Evolutionary conservation across 805 yeast genomes (phyloP), one percentile per base, ranked within the genome.

Genomic region (Saccharomycopsis vini): DNA sequence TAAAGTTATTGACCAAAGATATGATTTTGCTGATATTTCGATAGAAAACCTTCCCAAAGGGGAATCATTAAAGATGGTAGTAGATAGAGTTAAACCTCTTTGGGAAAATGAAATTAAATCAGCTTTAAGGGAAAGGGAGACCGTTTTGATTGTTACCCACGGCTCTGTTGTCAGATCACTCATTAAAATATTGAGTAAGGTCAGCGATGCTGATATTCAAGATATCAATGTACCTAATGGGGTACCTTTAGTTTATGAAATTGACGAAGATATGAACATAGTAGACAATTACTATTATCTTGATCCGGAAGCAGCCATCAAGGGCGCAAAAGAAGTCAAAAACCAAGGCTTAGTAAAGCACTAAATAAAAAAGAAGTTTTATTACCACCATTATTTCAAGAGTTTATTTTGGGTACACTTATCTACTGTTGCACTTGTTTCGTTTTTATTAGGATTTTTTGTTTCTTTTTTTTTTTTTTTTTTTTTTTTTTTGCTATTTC

Each of bases 221-320:
- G 73, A 76, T 39, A 71, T 84, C 51, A 83, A 84, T 64, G 81
- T 84, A 44, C 92, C 94, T 23, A 84, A 87, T 56, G 92, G 88
- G 45, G 81, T 83, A 41, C 95, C 95, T 37, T 68, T 84, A 62
- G 79, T 78, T 40, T 66, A 82, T 52, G 79, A 78, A 54, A 63
- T 82, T 54, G 77, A 77, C 54, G 34, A 68, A 39, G 55, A 65
- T 19, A 68, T 68, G 58, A 61, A 63, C 55, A 75, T 71, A 56
- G 66, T 65, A 54, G 69, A 63, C 59, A 73, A 71, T 30, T 79
- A 79, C 51, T 75, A 71, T 57, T 84, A 83, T 64, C 66, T 84
- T 55, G 95, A 84, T 62, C 92, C 90, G 5, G 85, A 81, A 61
- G 77, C 73, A 49, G 92, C 92, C 32, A 77, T 75, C 47, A 72